phyloP scores from a whole-genome alignment of 768 basidiomycete species.

The Boletus subcaerulescens region DNA sequence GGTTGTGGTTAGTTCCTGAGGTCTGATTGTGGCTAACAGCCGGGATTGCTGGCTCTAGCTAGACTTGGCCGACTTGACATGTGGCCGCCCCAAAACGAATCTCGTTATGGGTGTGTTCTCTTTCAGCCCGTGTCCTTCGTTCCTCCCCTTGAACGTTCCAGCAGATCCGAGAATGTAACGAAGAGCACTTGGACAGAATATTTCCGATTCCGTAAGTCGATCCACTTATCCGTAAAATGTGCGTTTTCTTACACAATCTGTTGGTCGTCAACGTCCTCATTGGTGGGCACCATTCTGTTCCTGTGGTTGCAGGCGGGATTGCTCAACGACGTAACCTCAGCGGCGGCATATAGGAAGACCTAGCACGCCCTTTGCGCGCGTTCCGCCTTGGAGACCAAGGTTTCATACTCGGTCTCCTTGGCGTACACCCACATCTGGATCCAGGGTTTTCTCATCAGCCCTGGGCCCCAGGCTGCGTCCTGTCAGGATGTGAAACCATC shows the following conservation, averaged over 20 bases:
- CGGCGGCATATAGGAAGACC: constrained; percentile 19
- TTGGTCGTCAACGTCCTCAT: not conserved
- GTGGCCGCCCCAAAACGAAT: constrained; percentile 26
- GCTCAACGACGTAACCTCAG: constrained; percentile 8
- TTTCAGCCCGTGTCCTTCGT: constrained; percentile 3
- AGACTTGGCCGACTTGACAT: constrained; percentile 14
- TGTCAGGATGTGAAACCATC: constrained; percentile 11
- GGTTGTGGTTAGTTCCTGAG: constrained; percentile 1
- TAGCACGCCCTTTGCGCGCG: constrained; percentile 31
- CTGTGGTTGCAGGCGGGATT: constrained; percentile 11
- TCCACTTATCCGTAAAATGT: not conserved
- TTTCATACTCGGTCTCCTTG: constrained; percentile 13
- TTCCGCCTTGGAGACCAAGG: constrained; percentile 14
- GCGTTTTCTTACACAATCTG: constrained; percentile 13
- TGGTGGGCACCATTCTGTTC: constrained; percentile 4
- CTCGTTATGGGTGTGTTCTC: constrained; percentile 1
- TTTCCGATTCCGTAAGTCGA: constrained; percentile 2
- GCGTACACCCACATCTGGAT: constrained; percentile 15
- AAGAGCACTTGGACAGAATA: not conserved
- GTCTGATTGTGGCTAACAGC: constrained; percentile 6
- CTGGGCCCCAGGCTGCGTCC: constrained; percentile 15
- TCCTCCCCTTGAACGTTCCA: constrained; percentile 26
- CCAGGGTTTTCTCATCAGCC: constrained; percentile 24
- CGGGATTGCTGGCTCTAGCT: not conserved
- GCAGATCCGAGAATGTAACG: constrained; percentile 4